Base-by-base conservation (phyloP, 2,329 filamentous ascomycete genomes). In the Paracamarosporium sp. region DNA sequence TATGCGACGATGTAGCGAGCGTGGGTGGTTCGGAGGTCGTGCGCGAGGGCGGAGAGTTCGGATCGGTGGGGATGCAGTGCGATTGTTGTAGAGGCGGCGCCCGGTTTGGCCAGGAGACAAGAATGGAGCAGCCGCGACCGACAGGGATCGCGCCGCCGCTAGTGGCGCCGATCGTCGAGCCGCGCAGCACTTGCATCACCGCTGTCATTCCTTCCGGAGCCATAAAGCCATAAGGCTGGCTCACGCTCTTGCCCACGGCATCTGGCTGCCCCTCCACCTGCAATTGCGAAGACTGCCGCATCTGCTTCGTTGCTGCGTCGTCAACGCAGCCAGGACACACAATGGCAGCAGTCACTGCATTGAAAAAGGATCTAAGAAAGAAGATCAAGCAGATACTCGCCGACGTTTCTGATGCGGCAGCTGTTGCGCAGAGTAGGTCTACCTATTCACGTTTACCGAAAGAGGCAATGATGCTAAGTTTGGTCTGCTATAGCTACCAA, bases 321-420 rank as follows among this genome's bases (percentile, higher is more conserved):
- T 27, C 3, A 20, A 45, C 41, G 25, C 24, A 28, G 6, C 24
- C 24, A 20, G 24, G 9, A 25, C 31, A 40, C 53, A 45, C 30
- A 47, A 76, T 74, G 59, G 88, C 84, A 44, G 79, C 85, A 50
- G 77, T 93, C 54, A 83, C 83, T 62, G 81, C 84, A 56, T 88
- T 90, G 43, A 97, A 97, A 80, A 88, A 90, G 72, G 88, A 91
- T 67, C 81, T 97, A 60, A 85, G 93, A 56, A 82, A 82, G 61
- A 78, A 85, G 52, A 89, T 96, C 79, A 93, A 89, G 72, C 80
- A 85, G 62, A 83, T 82, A 30, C 83, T 97, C 20, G 82, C 85
- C 20, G 76, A 73, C 7, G 72, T 96, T 46, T 77, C 87, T 1
- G 78, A 83, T n/a, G 85, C 90, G 24, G 83, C 86, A 13, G 81